phyloP scores from a whole-genome alignment of 2,329 filamentous ascomycete genomes.

The Elsinoe batatas region DNA sequence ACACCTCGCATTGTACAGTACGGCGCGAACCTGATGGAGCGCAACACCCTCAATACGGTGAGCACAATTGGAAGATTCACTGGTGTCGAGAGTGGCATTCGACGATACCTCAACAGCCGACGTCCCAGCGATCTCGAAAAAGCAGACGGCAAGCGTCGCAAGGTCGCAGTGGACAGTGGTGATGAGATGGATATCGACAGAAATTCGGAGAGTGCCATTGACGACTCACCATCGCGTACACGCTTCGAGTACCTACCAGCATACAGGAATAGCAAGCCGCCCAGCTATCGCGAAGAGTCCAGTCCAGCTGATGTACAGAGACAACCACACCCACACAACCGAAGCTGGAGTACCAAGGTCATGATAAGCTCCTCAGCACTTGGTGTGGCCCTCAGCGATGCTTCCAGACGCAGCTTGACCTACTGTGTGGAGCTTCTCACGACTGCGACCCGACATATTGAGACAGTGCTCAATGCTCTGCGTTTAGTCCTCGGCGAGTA shows the following conservation, averaged over 20 bases:
- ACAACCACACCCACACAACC: slow-evolving; percentile 29
- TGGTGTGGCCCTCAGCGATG: slow-evolving; percentile 82
- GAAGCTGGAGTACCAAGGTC: slow-evolving; percentile 64
- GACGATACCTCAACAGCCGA: slow-evolving; percentile 62
- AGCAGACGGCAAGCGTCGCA: slow-evolving; percentile 35
- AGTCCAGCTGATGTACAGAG: slow-evolving; percentile 24
- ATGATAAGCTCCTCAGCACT: slow-evolving; percentile 86
- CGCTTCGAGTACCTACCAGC: slow-evolving; percentile 68
- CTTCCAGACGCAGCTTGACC: slow-evolving; percentile 72
- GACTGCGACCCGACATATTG: slow-evolving; percentile 73
- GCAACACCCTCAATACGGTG: slow-evolving; percentile 78
- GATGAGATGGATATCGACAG: slow-evolving; percentile 42
- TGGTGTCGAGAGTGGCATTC: slow-evolving; percentile 75
- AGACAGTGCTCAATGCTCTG: slow-evolving; percentile 62
- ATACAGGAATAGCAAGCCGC: slow-evolving; percentile 61
- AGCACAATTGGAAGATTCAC: slow-evolving; percentile 74
- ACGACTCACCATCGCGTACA: slow-evolving; percentile 23
- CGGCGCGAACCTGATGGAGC: slow-evolving; percentile 84
- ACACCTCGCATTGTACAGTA: slow-evolving; percentile 77
- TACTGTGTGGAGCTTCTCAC: slow-evolving; percentile 74
- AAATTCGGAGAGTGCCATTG: slow-evolving; percentile 21
- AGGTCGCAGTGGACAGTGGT: slow-evolving; percentile 26
- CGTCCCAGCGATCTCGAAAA: slow-evolving; percentile 43
- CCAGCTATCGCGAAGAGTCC: slow-evolving; percentile 27
- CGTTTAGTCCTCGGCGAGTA: slow-evolving; percentile 72